phyloP scores from a whole-genome alignment of 1,139 yeast species.

The Yamadazyma mexicana region DNA sequence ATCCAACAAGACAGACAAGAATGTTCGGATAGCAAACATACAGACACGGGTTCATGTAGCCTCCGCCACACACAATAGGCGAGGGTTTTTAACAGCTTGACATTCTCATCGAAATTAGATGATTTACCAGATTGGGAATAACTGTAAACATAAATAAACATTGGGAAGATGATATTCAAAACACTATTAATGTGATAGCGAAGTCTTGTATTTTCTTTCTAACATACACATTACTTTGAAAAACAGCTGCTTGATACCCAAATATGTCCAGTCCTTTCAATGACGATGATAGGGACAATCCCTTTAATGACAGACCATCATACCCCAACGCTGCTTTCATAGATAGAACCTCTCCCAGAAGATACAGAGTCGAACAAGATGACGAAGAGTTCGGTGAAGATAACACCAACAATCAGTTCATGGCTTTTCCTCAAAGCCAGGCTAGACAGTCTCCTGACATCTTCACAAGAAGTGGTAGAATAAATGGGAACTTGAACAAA shows the following conservation, averaged over 20 bases:
- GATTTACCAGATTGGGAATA: slow-evolving; percentile 1
- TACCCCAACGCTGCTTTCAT: slow-evolving; percentile 45
- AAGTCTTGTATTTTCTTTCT: background rate
- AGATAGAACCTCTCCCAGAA: slow-evolving; percentile 37
- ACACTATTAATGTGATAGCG: slow-evolving; percentile 7
- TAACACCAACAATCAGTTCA: slow-evolving; percentile 19
- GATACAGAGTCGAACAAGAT: slow-evolving; percentile 28
- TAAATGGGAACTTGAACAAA: slow-evolving; percentile 16
- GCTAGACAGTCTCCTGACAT: slow-evolving; percentile 45
- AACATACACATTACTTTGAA: background rate
- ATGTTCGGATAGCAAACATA: background rate
- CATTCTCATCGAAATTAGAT: background rate
- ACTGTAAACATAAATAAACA: slow-evolving; percentile 6
- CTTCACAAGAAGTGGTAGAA: slow-evolving; percentile 46
- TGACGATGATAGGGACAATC: slow-evolving; percentile 28
- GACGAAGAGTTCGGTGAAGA: slow-evolving; percentile 15
- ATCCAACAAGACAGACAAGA: no score
- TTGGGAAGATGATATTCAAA: slow-evolving; percentile 5
- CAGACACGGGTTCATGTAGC: no score
- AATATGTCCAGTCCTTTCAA: slow-evolving; percentile 24
- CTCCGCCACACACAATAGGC: no score
- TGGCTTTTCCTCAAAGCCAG: slow-evolving; percentile 28
- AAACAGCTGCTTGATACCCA: slow-evolving; percentile 3
- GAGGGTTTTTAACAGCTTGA: slow-evolving; percentile 1
- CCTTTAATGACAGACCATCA: slow-evolving; percentile 29